Base-by-base conservation (phyloP, 1,139 yeast genomes). In the Wickerhamiella infanticola region DNA sequence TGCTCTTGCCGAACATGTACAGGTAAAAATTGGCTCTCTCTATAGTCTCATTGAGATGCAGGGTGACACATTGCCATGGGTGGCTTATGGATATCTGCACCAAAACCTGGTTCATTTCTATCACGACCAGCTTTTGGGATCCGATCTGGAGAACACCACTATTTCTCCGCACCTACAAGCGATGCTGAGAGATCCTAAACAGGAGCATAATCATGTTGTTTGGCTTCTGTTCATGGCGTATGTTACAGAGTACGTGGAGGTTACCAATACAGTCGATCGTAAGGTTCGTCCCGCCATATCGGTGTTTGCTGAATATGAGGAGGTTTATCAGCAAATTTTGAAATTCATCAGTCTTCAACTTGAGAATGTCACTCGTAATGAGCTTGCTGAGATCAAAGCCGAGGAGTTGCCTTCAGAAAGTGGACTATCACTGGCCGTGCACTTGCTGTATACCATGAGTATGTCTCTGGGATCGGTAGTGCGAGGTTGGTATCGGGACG, bases 401-500 rank as follows among this genome's bases (percentile, higher is more conserved):
- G 37, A 27, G 8, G 40, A 13, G 8, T 25, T 27, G 3, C 39
- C 36, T 9, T 29, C 11, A 11, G 11, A 29, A 29, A 11, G 11
- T 29, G 33, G 11, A 7, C 33, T 29, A 11, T 29, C 33, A 11
- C 11, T 29, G 11, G 48, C 45, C 6, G 49, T 49, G n/a, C 35
- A 42, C 9, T 11, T 53, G 33, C 38, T 53, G 27, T 46, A 40
- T 36, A 25, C 29, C 11, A 23, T 51, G 44, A 31, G 47, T 24
- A 26, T 18, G 8, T 36, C 40, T 4, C 41, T 49, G 4, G 47
- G 50, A 4, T 46, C 43, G 3, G 31, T 39, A 2, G 48, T 54
- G 7, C 48, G 57, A 2, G 41, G 40, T 24, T 54, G 55, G 55
- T 54, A 51, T 39, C 48, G 57, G 3, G 51, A 50, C 4, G 11